Evolutionary conservation across 2,329 filamentous ascomycete species (phyloP).

Genomic region (Nemania bipapillata): DNA sequence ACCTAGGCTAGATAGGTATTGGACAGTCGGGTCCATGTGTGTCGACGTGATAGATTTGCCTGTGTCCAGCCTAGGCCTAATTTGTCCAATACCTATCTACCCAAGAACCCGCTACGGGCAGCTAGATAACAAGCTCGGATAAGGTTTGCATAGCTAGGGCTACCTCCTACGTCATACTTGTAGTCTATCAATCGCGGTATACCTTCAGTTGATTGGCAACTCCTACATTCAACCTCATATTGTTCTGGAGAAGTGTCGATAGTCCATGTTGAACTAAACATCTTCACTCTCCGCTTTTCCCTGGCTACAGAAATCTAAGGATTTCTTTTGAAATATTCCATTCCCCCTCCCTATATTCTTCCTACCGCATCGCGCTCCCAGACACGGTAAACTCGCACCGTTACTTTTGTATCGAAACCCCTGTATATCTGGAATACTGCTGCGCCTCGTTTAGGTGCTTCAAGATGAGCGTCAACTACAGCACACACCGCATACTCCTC

Average conservation of each 20-base stretch:
- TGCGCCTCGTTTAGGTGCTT: conserved; percentile 18
- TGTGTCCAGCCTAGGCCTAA: no score
- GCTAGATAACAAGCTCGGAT: no score
- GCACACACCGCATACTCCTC: conserved; percentile 66
- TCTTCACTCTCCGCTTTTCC: background rate
- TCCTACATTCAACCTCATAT: conserved; percentile 4
- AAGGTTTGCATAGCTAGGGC: no score
- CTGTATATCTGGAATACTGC: conserved; percentile 3
- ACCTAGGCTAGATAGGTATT: no score
- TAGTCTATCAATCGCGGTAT: background rate
- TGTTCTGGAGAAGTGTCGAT: conserved; percentile 23
- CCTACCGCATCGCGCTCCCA: conserved; percentile 6
- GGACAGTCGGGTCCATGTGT: no score
- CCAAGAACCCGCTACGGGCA: no score
- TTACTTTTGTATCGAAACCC: conserved; percentile 17
- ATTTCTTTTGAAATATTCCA: conserved; percentile 1
- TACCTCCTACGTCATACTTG: no score
- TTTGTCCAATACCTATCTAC: no score
- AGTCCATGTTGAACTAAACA: background rate
- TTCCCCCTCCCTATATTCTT: background rate
- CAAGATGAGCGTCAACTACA: conserved; percentile 60
- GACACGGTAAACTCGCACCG: conserved; percentile 15
- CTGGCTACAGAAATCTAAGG: background rate
- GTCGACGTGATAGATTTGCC: no score
- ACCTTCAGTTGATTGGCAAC: background rate